A percentile compares a stretch with the other conserved stretches of the same genome.
These are phyloP conservation scores for Dioszegia crocea DNA, from an alignment of 768 basidiomycete genomes.

Conservation along the genomic window DNA sequence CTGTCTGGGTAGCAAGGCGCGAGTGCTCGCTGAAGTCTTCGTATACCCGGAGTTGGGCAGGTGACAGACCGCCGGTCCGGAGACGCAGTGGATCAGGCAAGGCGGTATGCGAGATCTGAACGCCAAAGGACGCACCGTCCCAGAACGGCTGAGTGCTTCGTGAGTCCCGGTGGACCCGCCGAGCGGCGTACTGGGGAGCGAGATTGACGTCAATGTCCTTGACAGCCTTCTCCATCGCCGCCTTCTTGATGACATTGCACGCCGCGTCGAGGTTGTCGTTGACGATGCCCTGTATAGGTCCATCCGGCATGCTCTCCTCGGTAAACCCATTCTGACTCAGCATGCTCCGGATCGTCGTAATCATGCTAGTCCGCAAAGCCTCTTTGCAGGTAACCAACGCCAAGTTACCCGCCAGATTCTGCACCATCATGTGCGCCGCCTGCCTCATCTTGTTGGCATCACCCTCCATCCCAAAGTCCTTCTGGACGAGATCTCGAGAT, in stretches of 20 bases:
- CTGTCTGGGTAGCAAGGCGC: conserved; percentile 57
- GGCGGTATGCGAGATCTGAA: conserved; percentile 64
- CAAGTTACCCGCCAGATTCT: conserved; percentile 90
- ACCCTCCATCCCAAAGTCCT: conserved; percentile 90
- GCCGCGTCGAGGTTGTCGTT: conserved; percentile 90
- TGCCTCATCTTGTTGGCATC: conserved; percentile 85
- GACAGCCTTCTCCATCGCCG: conserved; percentile 92
- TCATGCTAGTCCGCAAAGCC: conserved; percentile 85
- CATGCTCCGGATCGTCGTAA: conserved; percentile 76
- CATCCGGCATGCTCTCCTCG: conserved; percentile 80
- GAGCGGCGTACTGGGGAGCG: conserved; percentile 69
- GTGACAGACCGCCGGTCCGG: conserved; percentile 73
- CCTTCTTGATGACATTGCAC: conserved; percentile 90
- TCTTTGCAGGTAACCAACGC: conserved; percentile 98
- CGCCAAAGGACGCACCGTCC: conserved; percentile 65
- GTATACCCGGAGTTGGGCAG: conserved; percentile 80
- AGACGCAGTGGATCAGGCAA: conserved; percentile 87
- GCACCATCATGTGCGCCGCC: conserved; percentile 92
- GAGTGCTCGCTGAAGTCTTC: conserved; percentile 75
- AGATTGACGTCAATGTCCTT: conserved; percentile 91
- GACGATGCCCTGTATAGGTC: conserved; percentile 69
- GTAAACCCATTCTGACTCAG: conserved; percentile 82
- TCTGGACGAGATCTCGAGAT: conserved; percentile 86
- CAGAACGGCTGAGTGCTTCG: conserved; percentile 66
- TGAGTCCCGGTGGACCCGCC: conserved; percentile 71